Evolutionary conservation across 805 yeast species (phyloP).

Genomic region (Schwanniomyces occidentalis): DNA sequence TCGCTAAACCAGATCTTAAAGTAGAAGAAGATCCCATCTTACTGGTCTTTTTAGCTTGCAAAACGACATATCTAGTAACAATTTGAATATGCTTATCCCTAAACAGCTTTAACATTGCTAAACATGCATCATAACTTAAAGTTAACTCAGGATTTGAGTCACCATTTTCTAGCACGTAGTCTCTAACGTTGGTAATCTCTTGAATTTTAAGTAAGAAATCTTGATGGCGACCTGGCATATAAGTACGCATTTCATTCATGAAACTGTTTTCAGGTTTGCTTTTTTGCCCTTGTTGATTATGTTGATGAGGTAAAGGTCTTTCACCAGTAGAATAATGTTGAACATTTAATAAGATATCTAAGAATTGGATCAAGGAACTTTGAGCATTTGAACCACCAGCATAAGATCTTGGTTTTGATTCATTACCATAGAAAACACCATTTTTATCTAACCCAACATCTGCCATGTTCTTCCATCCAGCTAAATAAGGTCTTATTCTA

Average conservation of each 20-base stretch:
- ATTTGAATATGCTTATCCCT: conserved; percentile 93
- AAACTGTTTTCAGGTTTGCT: conserved; percentile 42
- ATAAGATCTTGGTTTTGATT: conserved; percentile 50
- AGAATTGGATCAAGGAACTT: conserved; percentile 81
- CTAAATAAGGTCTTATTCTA: conserved; percentile 83
- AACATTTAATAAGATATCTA: conserved; percentile 75
- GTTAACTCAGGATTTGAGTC: conserved; percentile 53
- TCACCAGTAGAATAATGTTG: conserved; percentile 80
- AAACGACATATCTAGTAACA: conserved; percentile 80
- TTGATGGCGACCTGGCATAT: conserved; percentile 89
- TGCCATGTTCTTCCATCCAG: conserved; percentile 93
- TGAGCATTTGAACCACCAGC: conserved; percentile 97
- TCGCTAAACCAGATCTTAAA: conserved; percentile 66
- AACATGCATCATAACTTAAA: conserved; percentile 80
- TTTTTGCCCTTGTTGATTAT: conserved; percentile 2
- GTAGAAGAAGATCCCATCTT: conserved; percentile 59
- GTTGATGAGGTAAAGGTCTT: conserved; percentile 28
- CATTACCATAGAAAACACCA: conserved; percentile 79
- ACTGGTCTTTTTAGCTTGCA: conserved; percentile 66
- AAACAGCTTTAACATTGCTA: conserved; percentile 84
- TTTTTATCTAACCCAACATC: conserved; percentile 69
- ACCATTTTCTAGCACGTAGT: conserved; percentile 52
- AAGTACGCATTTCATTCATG: conserved; percentile 78
- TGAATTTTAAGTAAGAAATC: conserved; percentile 67
- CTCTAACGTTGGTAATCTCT: conserved; percentile 58